These are phyloP conservation scores for Talaromyces verruculosus DNA, from an alignment of 2,329 filamentous ascomycete species.

Conservation along the genomic window DNA sequence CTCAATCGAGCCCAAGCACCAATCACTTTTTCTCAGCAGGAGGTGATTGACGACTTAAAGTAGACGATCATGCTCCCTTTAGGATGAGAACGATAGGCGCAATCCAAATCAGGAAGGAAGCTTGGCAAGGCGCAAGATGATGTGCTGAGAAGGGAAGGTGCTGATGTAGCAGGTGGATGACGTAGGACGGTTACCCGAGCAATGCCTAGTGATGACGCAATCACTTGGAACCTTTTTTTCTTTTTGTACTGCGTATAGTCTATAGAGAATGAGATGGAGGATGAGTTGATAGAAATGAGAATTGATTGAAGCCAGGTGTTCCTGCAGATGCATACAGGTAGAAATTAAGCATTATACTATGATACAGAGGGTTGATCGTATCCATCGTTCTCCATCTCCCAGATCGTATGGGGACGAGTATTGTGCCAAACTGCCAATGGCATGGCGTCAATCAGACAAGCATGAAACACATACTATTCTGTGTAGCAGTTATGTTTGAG, in stretches of 20 bases:
- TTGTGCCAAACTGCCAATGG: neutral
- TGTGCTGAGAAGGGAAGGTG: neutral
- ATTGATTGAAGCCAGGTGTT: neutral
- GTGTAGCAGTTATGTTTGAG: neutral
- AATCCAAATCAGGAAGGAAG: neutral
- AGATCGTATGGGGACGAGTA: neutral
- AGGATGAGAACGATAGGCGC: neutral
- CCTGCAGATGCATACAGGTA: neutral
- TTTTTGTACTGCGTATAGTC: too few relatives aligned
- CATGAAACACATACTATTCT: neutral
- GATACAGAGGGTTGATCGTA: neutral
- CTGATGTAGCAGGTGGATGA: neutral
- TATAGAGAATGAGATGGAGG: too few relatives aligned
- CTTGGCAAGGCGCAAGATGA: neutral
- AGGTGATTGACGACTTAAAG: neutral
- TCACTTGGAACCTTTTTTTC: neutral
- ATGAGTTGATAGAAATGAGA: neutral
- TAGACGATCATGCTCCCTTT: neutral
- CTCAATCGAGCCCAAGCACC: constrained; percentile 2
- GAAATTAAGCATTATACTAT: neutral
- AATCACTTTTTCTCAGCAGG: neutral
- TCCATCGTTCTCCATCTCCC: neutral
- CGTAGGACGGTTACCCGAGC: neutral
- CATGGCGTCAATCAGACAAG: neutral
- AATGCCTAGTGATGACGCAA: neutral